Evolutionary conservation across 495 filamentous ascomycete genomes (phyloP), one percentile per base, ranked within the genome.

Genomic region (Rhypophila decipiens): DNA sequence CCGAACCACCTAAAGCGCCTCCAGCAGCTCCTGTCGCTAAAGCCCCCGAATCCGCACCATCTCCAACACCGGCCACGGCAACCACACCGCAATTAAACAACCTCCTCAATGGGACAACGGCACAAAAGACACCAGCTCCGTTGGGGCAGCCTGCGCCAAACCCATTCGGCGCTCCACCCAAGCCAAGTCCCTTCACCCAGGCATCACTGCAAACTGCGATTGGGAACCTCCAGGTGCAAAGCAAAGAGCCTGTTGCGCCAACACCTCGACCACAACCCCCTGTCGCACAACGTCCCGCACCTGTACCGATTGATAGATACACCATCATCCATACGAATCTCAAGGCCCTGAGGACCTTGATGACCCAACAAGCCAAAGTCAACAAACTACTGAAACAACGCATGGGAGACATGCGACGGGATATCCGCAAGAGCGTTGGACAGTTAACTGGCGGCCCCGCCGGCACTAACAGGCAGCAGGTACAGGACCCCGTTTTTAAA

Each of bases 351-450:
- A 77, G 90, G 11, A 73, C 73, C 27, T 74, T 70, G 15, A 65
- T 86, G 43, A 58, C 56, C 1, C 65, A 79, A 49, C 65, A 76
- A 51, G 70, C 80, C 24, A 70, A 73, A 3, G 47, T 55, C 0
- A 66, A 65, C 36, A 51, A 52, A 11, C 42, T 51, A 0, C 65
- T 89, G 21, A 91, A 89, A 53, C 59, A 69, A 24, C 68, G 73
- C 2, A 77, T 88, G 66, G 87, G 88, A 24, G 83, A 88, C 39
- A 82, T 87, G 75, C 73, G 89, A 11, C 77, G 90, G 34, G 71
- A 78, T 3, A 79, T 95, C 40, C 77, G 71, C 15, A 86, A 82
- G 58, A 80, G 71, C 17, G 70, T 90, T 33, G 88, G 89, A 1
- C 86, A 94, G 56, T 62, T 95, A 22, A 86, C 79, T 11, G 74